Evolutionary conservation across 2,329 filamentous ascomycete species (phyloP).

Genomic region (Aspergillus aculeatinus): DNA sequence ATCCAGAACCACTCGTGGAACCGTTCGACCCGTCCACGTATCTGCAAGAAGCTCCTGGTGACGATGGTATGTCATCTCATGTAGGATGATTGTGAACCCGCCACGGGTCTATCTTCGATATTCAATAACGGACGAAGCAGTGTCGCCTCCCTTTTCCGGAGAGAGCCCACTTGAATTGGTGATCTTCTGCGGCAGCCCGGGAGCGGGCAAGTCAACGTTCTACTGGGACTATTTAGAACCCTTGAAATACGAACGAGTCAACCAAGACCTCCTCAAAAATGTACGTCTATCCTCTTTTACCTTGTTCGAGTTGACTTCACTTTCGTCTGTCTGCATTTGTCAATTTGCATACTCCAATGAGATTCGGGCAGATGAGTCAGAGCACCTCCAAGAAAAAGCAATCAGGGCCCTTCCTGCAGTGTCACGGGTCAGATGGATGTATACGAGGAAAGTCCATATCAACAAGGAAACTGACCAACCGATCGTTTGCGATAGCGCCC

Average conservation of each 20-base stretch:
- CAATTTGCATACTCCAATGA: not conserved
- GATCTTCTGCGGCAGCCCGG: constrained; percentile 84
- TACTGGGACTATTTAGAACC: constrained; percentile 77
- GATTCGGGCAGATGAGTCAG: not conserved
- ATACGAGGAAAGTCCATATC: not conserved
- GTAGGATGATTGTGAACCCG: not conserved
- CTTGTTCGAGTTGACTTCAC: not conserved
- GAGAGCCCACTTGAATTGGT: constrained; percentile 70
- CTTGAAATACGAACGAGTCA: constrained; percentile 78
- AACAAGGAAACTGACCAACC: constrained; percentile 3
- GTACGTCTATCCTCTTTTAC: constrained; percentile 32
- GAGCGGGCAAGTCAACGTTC: constrained; percentile 88
- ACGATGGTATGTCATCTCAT: constrained; percentile 31
- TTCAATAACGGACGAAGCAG: constrained; percentile 15
- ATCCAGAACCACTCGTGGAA: constrained; percentile 64
- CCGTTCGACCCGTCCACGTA: constrained; percentile 69
- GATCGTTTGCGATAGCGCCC: constrained; percentile 48
- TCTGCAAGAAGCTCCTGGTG: constrained; percentile 35
- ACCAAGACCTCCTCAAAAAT: constrained; percentile 84
- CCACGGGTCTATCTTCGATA: not conserved
- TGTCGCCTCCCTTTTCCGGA: constrained; percentile 51
- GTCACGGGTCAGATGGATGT: not conserved
- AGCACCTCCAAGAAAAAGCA: not conserved
- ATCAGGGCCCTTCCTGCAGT: not conserved
- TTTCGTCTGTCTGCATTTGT: not conserved